These are phyloP conservation scores for Candida awuae DNA, from an alignment of 805 yeast species.

Conservation along the genomic window DNA sequence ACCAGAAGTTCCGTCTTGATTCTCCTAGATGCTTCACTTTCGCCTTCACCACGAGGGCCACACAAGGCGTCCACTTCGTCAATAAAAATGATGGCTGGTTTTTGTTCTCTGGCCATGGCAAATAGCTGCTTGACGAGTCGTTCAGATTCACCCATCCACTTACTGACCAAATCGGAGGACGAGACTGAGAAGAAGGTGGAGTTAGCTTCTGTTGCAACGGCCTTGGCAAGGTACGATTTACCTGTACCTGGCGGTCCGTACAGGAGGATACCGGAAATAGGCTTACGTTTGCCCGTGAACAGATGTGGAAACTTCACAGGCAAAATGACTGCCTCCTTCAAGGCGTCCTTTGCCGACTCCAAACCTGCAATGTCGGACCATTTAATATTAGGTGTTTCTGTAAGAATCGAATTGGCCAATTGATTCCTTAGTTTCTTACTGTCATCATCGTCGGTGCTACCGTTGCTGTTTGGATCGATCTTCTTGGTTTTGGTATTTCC, in stretches of 20 bases:
- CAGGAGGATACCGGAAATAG: slow-evolving; percentile 80
- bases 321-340: slow-evolving; percentile 93
- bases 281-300: slow-evolving; percentile 90
- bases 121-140: slow-evolving; percentile 91
- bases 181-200: slow-evolving; percentile 94
- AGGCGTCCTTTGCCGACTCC: slow-evolving; percentile 90
- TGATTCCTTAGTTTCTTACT: slow-evolving; percentile 88
- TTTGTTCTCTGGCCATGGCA: slow-evolving; percentile 92
- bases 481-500: slow-evolving; percentile 54
- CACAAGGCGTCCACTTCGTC: slow-evolving; percentile 98
- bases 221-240: slow-evolving; percentile 92
- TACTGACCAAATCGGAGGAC: slow-evolving; percentile 91
- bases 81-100: slow-evolving; percentile 91
- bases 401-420: slow-evolving; percentile 79
- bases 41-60: slow-evolving; percentile 98
- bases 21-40: slow-evolving; percentile 91
- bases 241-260: slow-evolving; percentile 98
- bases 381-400: slow-evolving; percentile 84
- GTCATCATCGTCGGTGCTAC: slow-evolving; percentile 55
- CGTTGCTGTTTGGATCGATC: slow-evolving; percentile 27
- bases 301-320: slow-evolving; percentile 96
- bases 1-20: slow-evolving; percentile 93
- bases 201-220: slow-evolving; percentile 97
- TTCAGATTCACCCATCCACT: slow-evolving; percentile 99
- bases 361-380: slow-evolving; percentile 97